Conservation (phyloP, 805 yeast species). For the Candida lessepsii region DNA sequence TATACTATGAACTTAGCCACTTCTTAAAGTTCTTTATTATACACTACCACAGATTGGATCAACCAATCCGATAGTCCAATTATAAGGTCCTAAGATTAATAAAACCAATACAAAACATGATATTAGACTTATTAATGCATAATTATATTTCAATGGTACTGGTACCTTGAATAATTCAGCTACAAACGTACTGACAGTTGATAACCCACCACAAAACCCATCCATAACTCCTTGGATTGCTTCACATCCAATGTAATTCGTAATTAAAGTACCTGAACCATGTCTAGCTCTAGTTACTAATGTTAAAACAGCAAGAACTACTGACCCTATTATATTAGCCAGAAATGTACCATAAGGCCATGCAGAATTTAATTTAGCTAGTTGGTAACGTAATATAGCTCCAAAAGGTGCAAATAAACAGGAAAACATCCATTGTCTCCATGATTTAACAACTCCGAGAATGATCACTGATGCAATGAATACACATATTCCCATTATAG, state of each 20-base stretch:
- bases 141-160: constrained; percentile 42
- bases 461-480: constrained; percentile 42
- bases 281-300: constrained; percentile 45
- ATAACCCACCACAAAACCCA: constrained; percentile 70
- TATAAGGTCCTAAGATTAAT: constrained; percentile 66
- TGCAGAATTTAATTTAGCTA: constrained; percentile 49
- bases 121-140: constrained; percentile 49
- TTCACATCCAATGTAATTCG: constrained; percentile 42
- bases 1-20: no score
- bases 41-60: constrained; percentile 20
- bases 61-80: constrained; percentile 59
- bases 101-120: constrained; percentile 50
- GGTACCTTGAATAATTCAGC: constrained; percentile 52
- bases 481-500: constrained; percentile 23
- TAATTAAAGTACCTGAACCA: constrained; percentile 26
- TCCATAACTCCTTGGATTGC: constrained; percentile 53
- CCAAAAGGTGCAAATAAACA: constrained; percentile 73
- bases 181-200: constrained; percentile 77
- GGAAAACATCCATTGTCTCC: constrained; percentile 72
- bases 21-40: neutral
- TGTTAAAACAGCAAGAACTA: constrained; percentile 43
- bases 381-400: constrained; percentile 54
- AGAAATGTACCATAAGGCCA: constrained; percentile 56
- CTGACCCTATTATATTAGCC: constrained; percentile 50
- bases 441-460: constrained; percentile 35